These are phyloP conservation scores for Saturnispora saitoi DNA, from an alignment of 805 yeast species.

Conservation along the genomic window DNA sequence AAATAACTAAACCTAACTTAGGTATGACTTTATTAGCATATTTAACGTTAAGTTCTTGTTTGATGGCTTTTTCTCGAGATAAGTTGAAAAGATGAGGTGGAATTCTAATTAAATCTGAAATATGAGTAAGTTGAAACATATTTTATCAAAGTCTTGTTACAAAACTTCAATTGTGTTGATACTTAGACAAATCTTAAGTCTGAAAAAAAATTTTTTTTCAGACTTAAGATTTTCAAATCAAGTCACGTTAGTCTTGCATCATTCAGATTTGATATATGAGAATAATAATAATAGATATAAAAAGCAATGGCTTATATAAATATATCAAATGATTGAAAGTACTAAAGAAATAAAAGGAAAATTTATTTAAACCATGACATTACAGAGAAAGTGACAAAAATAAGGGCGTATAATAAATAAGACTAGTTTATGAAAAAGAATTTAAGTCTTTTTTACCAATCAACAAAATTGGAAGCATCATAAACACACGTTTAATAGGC, in stretches of 20 bases:
- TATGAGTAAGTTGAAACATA: slow-evolving; percentile 80
- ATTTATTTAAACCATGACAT: neutral
- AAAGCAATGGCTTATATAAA: neutral
- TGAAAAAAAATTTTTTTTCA: slow-evolving; percentile 2
- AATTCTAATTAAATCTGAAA: slow-evolving; percentile 78
- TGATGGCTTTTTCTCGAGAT: slow-evolving; percentile 63
- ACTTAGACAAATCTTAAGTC: neutral
- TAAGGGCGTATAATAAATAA: neutral
- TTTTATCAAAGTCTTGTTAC: neutral
- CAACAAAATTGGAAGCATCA: neutral
- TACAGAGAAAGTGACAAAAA: slow-evolving; percentile 1
- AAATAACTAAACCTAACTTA: slow-evolving; percentile 74
- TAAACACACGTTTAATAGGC: slow-evolving; percentile 47
- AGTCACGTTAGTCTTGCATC: neutral
- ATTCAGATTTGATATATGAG: neutral
- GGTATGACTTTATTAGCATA: slow-evolving; percentile 80
- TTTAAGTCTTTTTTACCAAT: neutral
- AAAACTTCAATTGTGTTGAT: neutral
- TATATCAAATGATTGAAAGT: slow-evolving; percentile 7
- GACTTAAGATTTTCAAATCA: neutral
- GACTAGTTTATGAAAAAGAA: neutral
- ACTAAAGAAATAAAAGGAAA: neutral
- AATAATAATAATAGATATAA: slow-evolving; percentile 1
- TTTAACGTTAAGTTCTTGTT: slow-evolving; percentile 74
- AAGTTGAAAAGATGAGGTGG: slow-evolving; percentile 78